Conservation (phyloP, 768 basidiomycete species). For the Boletus coccyginus region DNA sequence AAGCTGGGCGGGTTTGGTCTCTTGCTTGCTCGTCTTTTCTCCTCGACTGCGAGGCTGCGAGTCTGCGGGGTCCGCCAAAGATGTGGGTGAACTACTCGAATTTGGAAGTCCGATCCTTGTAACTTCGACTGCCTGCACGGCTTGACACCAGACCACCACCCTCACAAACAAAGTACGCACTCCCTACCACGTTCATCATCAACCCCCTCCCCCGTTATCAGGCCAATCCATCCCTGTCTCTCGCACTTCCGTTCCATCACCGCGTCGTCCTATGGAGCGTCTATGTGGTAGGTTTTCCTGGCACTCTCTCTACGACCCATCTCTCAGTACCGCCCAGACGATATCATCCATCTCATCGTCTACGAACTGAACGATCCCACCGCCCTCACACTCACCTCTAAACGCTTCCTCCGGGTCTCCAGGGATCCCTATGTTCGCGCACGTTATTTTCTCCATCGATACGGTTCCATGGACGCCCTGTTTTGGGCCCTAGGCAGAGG, state of each 20-base stretch:
- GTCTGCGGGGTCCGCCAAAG: conserved; percentile 30
- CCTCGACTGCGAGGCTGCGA: conserved; percentile 10
- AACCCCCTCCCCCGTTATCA: background rate
- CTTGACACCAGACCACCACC: conserved; percentile 35
- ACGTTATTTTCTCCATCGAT: conserved; percentile 72
- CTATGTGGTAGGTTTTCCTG: conserved; percentile 55
- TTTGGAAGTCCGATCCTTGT: conserved; percentile 37
- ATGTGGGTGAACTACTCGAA: conserved; percentile 28
- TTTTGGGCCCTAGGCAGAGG: conserved; percentile 76
- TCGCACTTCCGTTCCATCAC: background rate
- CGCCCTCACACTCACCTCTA: conserved; percentile 53
- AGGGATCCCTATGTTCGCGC: conserved; percentile 75
- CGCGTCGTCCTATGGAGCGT: conserved; percentile 48
- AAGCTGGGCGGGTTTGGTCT: background rate
- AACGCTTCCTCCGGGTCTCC: conserved; percentile 59
- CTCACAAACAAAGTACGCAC: conserved; percentile 30
- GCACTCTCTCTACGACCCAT: too few species aligned
- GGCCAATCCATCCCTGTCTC: background rate
- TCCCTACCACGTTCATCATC: conserved; percentile 1
- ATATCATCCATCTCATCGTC: conserved; percentile 71
- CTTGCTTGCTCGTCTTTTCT: background rate
- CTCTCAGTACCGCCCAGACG: conserved; percentile 36
- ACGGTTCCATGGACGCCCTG: conserved; percentile 67
- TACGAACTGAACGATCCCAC: conserved; percentile 68
- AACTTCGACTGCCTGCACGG: conserved; percentile 30